These are phyloP conservation scores for Penicillium taxi DNA, from an alignment of 495 filamentous ascomycete genomes.

Conservation along the genomic window DNA sequence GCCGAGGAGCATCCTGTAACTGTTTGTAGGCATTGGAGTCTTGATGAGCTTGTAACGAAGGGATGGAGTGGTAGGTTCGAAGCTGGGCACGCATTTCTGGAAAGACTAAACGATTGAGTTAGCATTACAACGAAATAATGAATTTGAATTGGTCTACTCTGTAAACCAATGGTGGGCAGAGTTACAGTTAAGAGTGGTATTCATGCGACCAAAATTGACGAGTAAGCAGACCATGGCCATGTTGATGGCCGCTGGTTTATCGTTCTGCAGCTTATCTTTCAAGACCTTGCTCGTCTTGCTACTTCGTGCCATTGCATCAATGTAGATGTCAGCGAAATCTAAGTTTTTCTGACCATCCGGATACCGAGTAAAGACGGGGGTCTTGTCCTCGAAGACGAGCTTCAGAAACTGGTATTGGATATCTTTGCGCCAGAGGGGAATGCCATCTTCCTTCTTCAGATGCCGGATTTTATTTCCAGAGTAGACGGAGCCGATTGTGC, in stretches of 20 bases:
- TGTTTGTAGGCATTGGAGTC: slow-evolving; percentile 97
- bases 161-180: neutral
- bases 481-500: slow-evolving; percentile 59
- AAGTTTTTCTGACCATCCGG: slow-evolving; percentile 59
- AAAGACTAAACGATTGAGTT: slow-evolving; percentile 62
- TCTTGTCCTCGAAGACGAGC: slow-evolving; percentile 80
- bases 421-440: slow-evolving; percentile 93
- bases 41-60: slow-evolving; percentile 87
- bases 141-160: neutral
- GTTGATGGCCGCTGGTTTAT: slow-evolving; percentile 82
- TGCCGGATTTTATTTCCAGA: slow-evolving; percentile 92
- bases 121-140: slow-evolving; percentile 5
- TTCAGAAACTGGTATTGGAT: slow-evolving; percentile 95
- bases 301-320: slow-evolving; percentile 96
- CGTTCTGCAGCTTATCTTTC: slow-evolving; percentile 90
- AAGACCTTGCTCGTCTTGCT: slow-evolving; percentile 99
- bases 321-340: slow-evolving; percentile 92
- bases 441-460: slow-evolving; percentile 94
- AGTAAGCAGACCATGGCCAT: slow-evolving; percentile 99
- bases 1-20: slow-evolving; percentile 87
- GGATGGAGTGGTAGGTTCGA: slow-evolving; percentile 96
- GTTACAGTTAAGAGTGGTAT: slow-evolving; percentile 94
- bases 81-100: slow-evolving; percentile 98
- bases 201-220: slow-evolving; percentile 97
- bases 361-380: slow-evolving; percentile 80